Conservation (phyloP, 2,329 filamentous ascomycete species). For the Geosmithia morbida region DNA sequence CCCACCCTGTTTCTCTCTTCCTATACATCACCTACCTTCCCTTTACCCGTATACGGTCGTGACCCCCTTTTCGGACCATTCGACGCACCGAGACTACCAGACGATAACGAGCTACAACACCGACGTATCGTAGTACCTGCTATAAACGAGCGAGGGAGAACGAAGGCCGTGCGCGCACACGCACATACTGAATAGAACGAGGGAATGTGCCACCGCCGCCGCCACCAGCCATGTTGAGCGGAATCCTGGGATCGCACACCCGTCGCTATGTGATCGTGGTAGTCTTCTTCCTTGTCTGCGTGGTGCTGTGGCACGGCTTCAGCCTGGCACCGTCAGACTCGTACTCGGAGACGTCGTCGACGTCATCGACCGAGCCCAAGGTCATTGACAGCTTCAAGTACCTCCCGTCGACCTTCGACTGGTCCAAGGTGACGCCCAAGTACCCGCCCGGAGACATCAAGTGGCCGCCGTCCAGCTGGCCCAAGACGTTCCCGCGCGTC, state of each 20-base stretch:
- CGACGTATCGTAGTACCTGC: too few relatives aligned
- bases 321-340: constrained; percentile 6
- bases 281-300: constrained; percentile 11
- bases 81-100: too few relatives aligned
- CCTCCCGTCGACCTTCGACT: constrained; percentile 21
- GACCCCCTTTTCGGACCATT: too few relatives aligned
- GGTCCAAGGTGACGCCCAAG: constrained; percentile 17
- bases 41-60: too few relatives aligned
- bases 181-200: not conserved
- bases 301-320: constrained; percentile 13
- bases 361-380: not conserved
- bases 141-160: too few relatives aligned
- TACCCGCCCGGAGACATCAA: constrained; percentile 16
- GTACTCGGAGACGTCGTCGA: not conserved
- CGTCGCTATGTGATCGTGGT: constrained; percentile 17
- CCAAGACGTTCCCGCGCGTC: constrained; percentile 24
- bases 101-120: too few relatives aligned
- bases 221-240: constrained; percentile 11
- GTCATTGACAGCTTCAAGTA: constrained; percentile 12
- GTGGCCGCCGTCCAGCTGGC: constrained; percentile 17
- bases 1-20: too few relatives aligned
- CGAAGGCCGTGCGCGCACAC: not conserved
- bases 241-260: constrained; percentile 14
- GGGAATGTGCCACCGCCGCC: not conserved
- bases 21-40: too few relatives aligned